Percentiles rank a stretch among this genome's conserved stretches.
Evolutionary conservation across 495 filamentous ascomycete species (phyloP).

Genomic region (Neurospora discreta): DNA sequence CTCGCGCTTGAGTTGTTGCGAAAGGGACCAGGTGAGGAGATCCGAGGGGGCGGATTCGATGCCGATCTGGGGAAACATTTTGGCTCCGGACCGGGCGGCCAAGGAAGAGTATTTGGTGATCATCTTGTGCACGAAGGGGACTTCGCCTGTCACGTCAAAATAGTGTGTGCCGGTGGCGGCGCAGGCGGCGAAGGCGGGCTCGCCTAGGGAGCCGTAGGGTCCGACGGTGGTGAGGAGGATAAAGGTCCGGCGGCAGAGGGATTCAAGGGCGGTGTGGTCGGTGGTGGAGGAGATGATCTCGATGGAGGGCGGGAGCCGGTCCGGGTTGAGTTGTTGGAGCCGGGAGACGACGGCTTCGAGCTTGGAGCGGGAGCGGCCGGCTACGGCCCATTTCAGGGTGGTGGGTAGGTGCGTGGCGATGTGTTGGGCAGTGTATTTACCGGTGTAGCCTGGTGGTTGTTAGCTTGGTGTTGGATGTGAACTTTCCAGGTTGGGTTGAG

Average conservation of each 20-base stretch:
- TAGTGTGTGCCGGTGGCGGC: constrained; percentile 83
- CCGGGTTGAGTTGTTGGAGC: constrained; percentile 53
- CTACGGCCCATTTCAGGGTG: constrained; percentile 78
- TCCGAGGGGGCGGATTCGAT: constrained; percentile 82
- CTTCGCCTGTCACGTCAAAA: constrained; percentile 81
- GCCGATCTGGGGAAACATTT: constrained; percentile 79
- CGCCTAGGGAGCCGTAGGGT: constrained; percentile 70
- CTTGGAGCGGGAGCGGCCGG: constrained; percentile 67
- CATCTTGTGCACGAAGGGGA: constrained; percentile 68
- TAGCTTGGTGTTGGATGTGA: neutral
- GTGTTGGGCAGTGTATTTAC: constrained; percentile 64
- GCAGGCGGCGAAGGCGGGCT: constrained; percentile 78
- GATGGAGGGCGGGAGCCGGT: constrained; percentile 48
- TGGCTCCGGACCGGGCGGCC: constrained; percentile 64
- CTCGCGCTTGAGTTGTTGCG: constrained; percentile 50
- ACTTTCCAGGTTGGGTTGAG: constrained; percentile 63
- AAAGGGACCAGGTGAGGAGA: constrained; percentile 60
- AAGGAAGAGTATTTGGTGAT: constrained; percentile 67
- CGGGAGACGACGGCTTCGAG: constrained; percentile 56
- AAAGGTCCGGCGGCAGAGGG: constrained; percentile 62
- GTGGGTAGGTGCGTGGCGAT: constrained; percentile 66
- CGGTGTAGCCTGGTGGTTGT: constrained; percentile 61
- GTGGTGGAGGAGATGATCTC: constrained; percentile 56
- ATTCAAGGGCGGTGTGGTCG: constrained; percentile 41
- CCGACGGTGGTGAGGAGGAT: constrained; percentile 78